A percentile compares a stretch with the other conserved stretches of the same genome.
These are phyloP conservation scores for Centaurea solstitialis DNA, from an alignment of 129 eudicot species.

Conservation along the genomic window DNA sequence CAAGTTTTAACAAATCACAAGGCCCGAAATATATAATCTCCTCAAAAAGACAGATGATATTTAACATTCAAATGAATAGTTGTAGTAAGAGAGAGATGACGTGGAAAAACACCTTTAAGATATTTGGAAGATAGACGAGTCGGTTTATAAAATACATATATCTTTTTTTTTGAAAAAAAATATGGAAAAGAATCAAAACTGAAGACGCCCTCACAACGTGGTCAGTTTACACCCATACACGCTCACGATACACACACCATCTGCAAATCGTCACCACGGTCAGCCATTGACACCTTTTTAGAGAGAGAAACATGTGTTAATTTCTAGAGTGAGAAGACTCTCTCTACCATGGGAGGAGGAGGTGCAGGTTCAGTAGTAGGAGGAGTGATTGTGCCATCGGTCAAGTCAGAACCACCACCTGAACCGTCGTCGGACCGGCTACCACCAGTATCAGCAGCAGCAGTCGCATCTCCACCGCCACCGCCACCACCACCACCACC, in stretches of 20 bases:
- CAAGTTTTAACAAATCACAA: too few relatives aligned
- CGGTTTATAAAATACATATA: background rate
- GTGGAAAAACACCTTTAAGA: background rate
- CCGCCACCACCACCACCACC: constrained; percentile 22
- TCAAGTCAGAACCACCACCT: constrained; percentile 52
- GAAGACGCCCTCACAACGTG: constrained; percentile 65
- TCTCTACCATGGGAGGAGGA: constrained; percentile 43
- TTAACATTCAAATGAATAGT: background rate
- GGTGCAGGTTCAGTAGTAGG: constrained; percentile 36
- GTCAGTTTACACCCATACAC: constrained; percentile 69
- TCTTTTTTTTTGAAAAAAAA: constrained; percentile 7
- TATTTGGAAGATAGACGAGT: background rate
- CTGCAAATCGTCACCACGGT: constrained; percentile 16
- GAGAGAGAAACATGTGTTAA: constrained; percentile 24
- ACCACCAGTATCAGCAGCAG: too few relatives aligned
- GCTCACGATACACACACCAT: constrained; percentile 17
- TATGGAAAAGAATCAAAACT: constrained; percentile 27
- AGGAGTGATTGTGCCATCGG: constrained; percentile 71
- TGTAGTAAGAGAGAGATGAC: background rate
- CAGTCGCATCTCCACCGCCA: constrained; percentile 17
- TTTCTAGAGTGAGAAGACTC: background rate
- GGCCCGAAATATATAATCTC: too few relatives aligned
- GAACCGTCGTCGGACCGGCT: constrained; percentile 24
- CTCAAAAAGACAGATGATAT: too few relatives aligned
- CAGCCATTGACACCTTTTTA: constrained; percentile 20